Evolutionary conservation across 257 asterid species (phyloP), one percentile per base, ranked within the genome.

Genomic region (Sherardia arvensis): DNA sequence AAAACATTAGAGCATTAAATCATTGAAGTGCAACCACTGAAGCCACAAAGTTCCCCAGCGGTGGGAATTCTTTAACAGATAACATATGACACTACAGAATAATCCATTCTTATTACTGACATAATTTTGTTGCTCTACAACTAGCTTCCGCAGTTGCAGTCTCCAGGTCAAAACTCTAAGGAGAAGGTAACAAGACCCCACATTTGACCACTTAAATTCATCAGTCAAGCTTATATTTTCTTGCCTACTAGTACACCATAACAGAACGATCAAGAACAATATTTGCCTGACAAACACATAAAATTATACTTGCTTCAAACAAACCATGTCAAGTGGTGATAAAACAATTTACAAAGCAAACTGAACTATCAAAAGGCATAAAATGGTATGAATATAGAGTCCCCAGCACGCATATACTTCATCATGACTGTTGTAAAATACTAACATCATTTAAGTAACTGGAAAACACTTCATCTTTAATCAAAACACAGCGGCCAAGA

Each of bases 1-100:
- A 70, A 60, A 59, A 22, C 45, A 8, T n/a, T 70, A 58, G 21
- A 23, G 26, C 34, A 59, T 53, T 55, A 36, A 29, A 64, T 63
- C 62, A 55, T 30, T 47, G 70, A 60, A 67, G 58, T 26, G 38
- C 3, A 51, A 25, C 22, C 18, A 53, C 29, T 53, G 12, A 55
- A n/a, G 32, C 30, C 20, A 32, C 28, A 21, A 53, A 20, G 49
- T 59, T 20, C 11, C 25, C 21, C 51, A 14, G 7, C 47, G 3
- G 40, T 38, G 15, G 15, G 34, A 61, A 61, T 54, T 54, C n/a
- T 53, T 53, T 53, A 14, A 21, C 22, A 23, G 57, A 53, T 20
- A 53, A 53, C n/a, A 10, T 36, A 36, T 36, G 45, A 38, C 17
- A 38, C 14, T 10, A 17, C 17, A 38, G 47, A 38, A 38, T 38